A percentile compares a stretch with the other conserved stretches of the same genome.
These are phyloP conservation scores for Penicillium manginii DNA, from an alignment of 495 filamentous ascomycete species.

Conservation along the genomic window DNA sequence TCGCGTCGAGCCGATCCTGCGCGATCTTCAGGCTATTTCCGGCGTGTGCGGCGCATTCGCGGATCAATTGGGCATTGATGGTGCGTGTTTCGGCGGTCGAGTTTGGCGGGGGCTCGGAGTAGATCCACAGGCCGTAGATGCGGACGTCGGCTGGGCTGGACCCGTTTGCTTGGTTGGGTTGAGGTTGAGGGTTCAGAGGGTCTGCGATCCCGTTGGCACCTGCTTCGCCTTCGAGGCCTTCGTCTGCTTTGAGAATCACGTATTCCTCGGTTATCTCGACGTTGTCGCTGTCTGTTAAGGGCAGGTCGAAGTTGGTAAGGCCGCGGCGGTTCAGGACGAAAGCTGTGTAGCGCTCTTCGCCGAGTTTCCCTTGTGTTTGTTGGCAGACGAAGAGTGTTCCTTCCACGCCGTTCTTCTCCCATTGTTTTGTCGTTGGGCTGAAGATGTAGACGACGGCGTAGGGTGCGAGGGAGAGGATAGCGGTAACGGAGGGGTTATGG, in stretches of 20 bases:
- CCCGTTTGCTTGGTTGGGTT: constrained; percentile 5
- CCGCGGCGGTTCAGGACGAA: constrained; percentile 65
- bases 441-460: constrained; percentile 83
- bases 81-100: constrained; percentile 56
- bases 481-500: constrained; percentile 67
- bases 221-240: constrained; percentile 13
- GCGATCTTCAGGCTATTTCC: constrained; percentile 49
- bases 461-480: constrained; percentile 74
- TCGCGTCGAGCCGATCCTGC: constrained; percentile 44
- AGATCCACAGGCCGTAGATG: constrained; percentile 69
- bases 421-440: constrained; percentile 58
- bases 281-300: constrained; percentile 54
- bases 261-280: constrained; percentile 65
- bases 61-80: constrained; percentile 56
- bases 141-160: constrained; percentile 25
- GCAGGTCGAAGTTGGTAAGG: constrained; percentile 60
- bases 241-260: constrained; percentile 58
- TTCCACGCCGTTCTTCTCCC: constrained; percentile 79
- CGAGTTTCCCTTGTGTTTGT: constrained; percentile 46
- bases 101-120: constrained; percentile 57
- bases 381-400: constrained; percentile 83
- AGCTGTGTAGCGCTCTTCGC: constrained; percentile 59
- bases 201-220: constrained; percentile 22
- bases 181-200: constrained; percentile 20
- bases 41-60: constrained; percentile 56